These are phyloP conservation scores for Pezicula carpinea DNA, from an alignment of 2,329 filamentous ascomycete species.

Conservation along the genomic window DNA sequence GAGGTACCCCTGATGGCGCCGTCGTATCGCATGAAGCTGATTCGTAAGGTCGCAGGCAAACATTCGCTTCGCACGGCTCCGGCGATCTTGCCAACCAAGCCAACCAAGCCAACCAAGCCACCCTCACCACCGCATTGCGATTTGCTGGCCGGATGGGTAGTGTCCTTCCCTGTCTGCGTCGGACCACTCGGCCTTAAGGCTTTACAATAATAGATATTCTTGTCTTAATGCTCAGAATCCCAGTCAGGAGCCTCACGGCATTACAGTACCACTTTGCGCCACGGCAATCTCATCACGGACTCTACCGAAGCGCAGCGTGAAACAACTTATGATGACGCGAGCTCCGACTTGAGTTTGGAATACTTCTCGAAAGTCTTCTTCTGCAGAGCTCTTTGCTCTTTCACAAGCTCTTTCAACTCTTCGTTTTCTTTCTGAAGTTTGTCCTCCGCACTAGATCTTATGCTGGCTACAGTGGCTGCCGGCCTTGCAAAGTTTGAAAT, in stretches of 20 bases:
- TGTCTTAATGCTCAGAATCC: not conserved
- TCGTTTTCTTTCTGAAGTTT: conserved; percentile 36
- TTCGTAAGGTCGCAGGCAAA: conserved; percentile 11
- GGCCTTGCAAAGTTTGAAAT: conserved; percentile 39
- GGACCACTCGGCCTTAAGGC: not conserved
- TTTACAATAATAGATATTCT: not conserved
- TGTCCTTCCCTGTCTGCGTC: not conserved
- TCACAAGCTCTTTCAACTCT: conserved; percentile 40
- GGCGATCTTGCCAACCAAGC: conserved; percentile 13
- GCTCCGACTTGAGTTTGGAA: conserved; percentile 21
- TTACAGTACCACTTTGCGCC: not conserved
- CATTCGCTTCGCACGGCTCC: conserved; percentile 16
- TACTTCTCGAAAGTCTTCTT: conserved; percentile 33
- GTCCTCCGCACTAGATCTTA: conserved; percentile 33
- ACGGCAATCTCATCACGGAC: not conserved
- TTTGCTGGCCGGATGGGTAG: not conserved
- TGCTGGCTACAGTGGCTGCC: conserved; percentile 16
- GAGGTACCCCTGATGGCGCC: conserved; percentile 4
- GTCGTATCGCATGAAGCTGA: conserved; percentile 4
- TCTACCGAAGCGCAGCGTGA: not conserved
- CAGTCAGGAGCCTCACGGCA: not conserved
- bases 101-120: no score
- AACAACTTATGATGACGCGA: conserved; percentile 8
- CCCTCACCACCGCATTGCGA: no score
- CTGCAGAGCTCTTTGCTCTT: conserved; percentile 38